phyloP scores from a whole-genome alignment of 192 early-diverging fungal genomes.

The Chytriomyces hyalinus region DNA sequence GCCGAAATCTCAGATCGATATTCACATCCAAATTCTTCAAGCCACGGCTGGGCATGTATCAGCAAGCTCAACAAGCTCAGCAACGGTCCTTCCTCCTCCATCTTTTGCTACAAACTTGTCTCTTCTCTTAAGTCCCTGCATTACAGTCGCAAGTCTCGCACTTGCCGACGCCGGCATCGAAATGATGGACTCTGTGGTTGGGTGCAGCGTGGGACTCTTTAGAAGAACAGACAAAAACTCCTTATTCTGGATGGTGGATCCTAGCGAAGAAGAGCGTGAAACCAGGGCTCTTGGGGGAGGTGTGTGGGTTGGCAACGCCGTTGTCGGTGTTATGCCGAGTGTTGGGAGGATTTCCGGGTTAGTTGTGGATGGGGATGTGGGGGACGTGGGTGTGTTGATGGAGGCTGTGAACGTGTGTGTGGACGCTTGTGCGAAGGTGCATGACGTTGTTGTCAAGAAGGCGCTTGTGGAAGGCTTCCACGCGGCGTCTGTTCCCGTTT shows the following conservation, averaged over 20 bases:
- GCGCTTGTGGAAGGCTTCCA: slow-evolving; percentile 5
- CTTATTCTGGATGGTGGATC: slow-evolving; percentile 40
- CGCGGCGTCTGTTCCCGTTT: not conserved
- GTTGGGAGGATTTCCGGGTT: slow-evolving; percentile 80
- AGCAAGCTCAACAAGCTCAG: slow-evolving; percentile 27
- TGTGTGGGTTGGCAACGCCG: slow-evolving; percentile 59
- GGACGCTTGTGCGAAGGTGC: slow-evolving; percentile 78
- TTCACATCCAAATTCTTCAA: slow-evolving; percentile 73
- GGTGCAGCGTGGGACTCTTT: slow-evolving; percentile 65
- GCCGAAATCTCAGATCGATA: slow-evolving; percentile 78
- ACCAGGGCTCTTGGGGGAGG: slow-evolving; percentile 6
- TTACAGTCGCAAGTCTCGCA: slow-evolving; percentile 61
- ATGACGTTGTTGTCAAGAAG: slow-evolving; percentile 45
- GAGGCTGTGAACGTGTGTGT: slow-evolving; percentile 76
- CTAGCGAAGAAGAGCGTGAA: slow-evolving; percentile 64
- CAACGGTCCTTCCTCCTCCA: not conserved
- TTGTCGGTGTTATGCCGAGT: slow-evolving; percentile 82
- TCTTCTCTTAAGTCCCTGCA: slow-evolving; percentile 65
- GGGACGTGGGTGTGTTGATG: slow-evolving; percentile 21
- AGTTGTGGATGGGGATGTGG: slow-evolving; percentile 71
- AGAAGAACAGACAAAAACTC: not conserved
- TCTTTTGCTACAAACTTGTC: slow-evolving; percentile 38
- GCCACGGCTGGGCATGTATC: slow-evolving; percentile 57
- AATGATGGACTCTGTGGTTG: slow-evolving; percentile 82
- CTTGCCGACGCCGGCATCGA: slow-evolving; percentile 86